Percentiles rank a stretch among this genome's conserved stretches.
These are phyloP conservation scores for Ormosia semicastrata DNA, from an alignment of 306 rosid genomes.

Conservation along the genomic window DNA sequence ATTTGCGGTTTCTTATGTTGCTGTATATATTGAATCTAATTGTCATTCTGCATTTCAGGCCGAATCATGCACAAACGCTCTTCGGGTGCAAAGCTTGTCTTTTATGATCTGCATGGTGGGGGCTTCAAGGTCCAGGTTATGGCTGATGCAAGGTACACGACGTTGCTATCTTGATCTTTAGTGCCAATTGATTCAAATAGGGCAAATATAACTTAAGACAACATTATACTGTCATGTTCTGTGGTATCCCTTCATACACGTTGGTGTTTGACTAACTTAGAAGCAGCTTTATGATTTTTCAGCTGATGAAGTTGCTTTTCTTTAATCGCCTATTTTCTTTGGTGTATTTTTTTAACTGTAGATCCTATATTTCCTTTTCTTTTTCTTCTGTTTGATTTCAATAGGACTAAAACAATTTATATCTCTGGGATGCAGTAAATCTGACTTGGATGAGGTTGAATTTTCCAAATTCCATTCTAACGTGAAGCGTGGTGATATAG, in stretches of 20 bases:
- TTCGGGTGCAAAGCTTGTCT: constrained; percentile 68
- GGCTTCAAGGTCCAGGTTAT: constrained; percentile 78
- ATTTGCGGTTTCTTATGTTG: not conserved
- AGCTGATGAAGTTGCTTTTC: not conserved
- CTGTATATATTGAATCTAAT: not conserved
- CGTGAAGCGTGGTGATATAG: constrained; percentile 86
- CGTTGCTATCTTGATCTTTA: not conserved
- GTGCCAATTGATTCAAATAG: not conserved
- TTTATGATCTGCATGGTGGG: constrained; percentile 71
- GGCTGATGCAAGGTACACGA: constrained; percentile 78
- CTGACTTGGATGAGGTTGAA: constrained; percentile 61
- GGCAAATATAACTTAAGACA: not conserved
- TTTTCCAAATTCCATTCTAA: constrained; percentile 70
- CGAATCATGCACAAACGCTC: constrained; percentile 68
- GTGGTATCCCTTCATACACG: not conserved
- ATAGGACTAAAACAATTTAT: constrained; percentile 9
- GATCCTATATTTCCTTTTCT: not conserved
- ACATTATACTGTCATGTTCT: not conserved
- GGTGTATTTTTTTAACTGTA: not conserved
- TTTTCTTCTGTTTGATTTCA: not conserved
- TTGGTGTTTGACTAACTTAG: constrained; percentile 5
- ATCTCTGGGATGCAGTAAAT: constrained; percentile 51
- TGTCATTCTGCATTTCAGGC: constrained; percentile 36
- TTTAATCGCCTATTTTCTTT: not conserved
- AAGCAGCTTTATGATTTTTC: not conserved